Conservation (phyloP, 2,329 filamentous ascomycete species). For the Dactylellina drechsleri region DNA sequence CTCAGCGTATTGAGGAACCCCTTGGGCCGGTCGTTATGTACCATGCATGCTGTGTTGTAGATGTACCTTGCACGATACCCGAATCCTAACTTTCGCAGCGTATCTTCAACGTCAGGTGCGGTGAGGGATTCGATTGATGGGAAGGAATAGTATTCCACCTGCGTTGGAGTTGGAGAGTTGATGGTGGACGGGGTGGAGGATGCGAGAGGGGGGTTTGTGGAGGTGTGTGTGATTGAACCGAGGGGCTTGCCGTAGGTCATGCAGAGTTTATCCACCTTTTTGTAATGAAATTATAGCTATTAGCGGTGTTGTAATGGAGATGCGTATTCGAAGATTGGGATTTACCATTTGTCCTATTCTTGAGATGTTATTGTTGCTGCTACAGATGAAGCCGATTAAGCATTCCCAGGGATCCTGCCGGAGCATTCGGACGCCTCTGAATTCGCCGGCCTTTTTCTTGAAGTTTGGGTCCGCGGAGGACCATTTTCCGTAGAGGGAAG, state of each 20-base stretch:
- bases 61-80: conserved; percentile 96
- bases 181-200: conserved; percentile 25
- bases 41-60: conserved; percentile 80
- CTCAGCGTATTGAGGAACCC: conserved; percentile 81
- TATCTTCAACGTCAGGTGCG: conserved; percentile 77
- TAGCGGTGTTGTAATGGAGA: background rate
- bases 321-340: conserved; percentile 21
- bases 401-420: conserved; percentile 97
- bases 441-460: conserved; percentile 82
- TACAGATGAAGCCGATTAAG: conserved; percentile 93
- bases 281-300: background rate
- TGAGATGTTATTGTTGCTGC: conserved; percentile 97
- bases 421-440: conserved; percentile 89
- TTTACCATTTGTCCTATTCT: conserved; percentile 92
- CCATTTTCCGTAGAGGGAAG: conserved; percentile 84
- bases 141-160: conserved; percentile 84
- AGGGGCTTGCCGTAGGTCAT: conserved; percentile 76
- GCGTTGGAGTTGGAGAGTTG: conserved; percentile 62
- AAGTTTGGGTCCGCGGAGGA: conserved; percentile 87
- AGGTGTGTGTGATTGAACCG: conserved; percentile 49
- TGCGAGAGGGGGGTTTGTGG: conserved; percentile 13
- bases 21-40: conserved; percentile 73
- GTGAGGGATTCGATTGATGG: conserved; percentile 79
- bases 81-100: conserved; percentile 85
- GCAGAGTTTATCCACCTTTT: conserved; percentile 82